Evolutionary conservation across 2,329 filamentous ascomycete genomes (phyloP), one percentile per base, ranked within the genome.

Genomic region (Talaromyces amestolkiae): DNA sequence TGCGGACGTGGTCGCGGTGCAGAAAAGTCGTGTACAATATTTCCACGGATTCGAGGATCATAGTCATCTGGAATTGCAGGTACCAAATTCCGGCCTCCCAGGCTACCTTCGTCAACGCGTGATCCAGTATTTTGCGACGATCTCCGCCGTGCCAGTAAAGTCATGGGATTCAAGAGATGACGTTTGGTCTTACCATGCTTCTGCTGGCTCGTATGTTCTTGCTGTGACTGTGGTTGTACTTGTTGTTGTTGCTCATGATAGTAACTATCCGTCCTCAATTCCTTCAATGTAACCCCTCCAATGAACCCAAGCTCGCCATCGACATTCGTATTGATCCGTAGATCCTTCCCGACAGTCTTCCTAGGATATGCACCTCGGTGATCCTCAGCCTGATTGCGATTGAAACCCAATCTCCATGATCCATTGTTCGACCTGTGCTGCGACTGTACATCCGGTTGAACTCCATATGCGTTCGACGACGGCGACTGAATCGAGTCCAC

Each of bases 11-110:
- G 77, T 61, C 86, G 79, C 6, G 87, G 87, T 3, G 84, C 85
- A 58, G 86, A 88, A 73, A 89, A 89, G 70, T 89, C 87, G 75
- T 89, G 87, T 1, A 89, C 81, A 24, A 86, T 83, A 58, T 84
- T 87, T 19, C 87, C 87, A 61, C 85, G 82, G 66, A 89, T 89
- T 62, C 86, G 81, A 13, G 86, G 86, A 69, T 88, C 86, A 70
- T 87, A 88, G 70, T 87, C 84, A 65, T 86, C 86, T 2, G 85
- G 85, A 62, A 86, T 80, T 2, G 83, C 81, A 61, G 81, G 79
- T 19, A 84, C 77, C 13, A 82, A 71, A 60, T 79, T 83, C 45
- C 79, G 80, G 33, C 82, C 79, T 22, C 80, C 82, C 37, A 84
- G 79, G 7, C 82, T 81, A 19, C 81, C 76, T 53, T 86, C 84